Percentiles rank a stretch among this genome's conserved stretches.
Conservation (phyloP, 1,139 yeast species). For the Saccharomyces hybrid region DNA sequence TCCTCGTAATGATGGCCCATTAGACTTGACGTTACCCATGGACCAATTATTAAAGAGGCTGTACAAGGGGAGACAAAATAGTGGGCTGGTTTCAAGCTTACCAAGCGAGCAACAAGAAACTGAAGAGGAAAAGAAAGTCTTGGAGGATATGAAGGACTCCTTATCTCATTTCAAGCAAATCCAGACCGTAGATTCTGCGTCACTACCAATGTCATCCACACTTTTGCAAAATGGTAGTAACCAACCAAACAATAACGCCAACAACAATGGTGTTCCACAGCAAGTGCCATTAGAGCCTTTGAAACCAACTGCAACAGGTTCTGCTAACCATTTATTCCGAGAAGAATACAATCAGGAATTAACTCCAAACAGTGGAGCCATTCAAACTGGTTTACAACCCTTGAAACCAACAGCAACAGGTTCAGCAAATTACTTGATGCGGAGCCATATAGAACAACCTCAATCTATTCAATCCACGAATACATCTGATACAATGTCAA, state of each 20-base stretch:
- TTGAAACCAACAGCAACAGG: slow-evolving; percentile 49
- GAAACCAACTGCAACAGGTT: slow-evolving; percentile 50
- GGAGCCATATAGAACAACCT: slow-evolving; percentile 16
- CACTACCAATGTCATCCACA: slow-evolving; percentile 41
- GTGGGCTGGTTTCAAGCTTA: slow-evolving; percentile 24
- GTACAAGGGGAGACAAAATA: slow-evolving; percentile 28
- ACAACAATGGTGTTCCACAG: slow-evolving; percentile 6
- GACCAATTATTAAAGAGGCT: slow-evolving; percentile 52
- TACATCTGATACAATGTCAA: not conserved
- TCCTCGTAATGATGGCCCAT: slow-evolving; percentile 15
- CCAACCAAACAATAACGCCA: not conserved
- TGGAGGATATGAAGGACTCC: slow-evolving; percentile 61
- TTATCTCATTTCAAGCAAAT: slow-evolving; percentile 59
- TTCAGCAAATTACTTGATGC: slow-evolving; percentile 35
- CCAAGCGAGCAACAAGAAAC: slow-evolving; percentile 31
- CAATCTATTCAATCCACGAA: not conserved
- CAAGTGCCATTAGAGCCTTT: slow-evolving; percentile 30
- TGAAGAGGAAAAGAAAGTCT: slow-evolving; percentile 43
- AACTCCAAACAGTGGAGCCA: not conserved
- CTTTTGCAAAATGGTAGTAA: slow-evolving; percentile 19
- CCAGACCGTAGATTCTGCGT: slow-evolving; percentile 55
- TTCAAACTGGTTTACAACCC: slow-evolving; percentile 24
- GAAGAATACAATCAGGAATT: slow-evolving; percentile 8
- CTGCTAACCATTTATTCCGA: slow-evolving; percentile 34
- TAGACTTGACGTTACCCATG: slow-evolving; percentile 67